Percentiles rank a stretch among this genome's conserved stretches.
Evolutionary conservation across 2,329 filamentous ascomycete species (phyloP).

Genomic region (Phialophora expanda): DNA sequence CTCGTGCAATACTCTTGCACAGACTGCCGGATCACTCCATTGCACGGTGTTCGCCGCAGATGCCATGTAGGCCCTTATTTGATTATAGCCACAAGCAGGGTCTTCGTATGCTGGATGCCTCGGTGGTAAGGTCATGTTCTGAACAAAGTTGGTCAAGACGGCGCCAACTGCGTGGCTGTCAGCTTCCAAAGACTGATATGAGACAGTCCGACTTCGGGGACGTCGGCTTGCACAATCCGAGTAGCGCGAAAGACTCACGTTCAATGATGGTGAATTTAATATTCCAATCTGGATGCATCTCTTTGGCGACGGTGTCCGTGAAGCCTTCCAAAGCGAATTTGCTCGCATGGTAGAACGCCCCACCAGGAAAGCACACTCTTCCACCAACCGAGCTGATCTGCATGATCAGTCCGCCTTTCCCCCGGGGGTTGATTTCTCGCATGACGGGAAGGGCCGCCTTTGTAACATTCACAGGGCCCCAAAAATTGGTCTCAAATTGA

Average conservation of each 20-base stretch:
- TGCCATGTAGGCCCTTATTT: conserved; percentile 13
- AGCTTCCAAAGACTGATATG: not conserved
- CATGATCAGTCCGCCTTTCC: conserved; percentile 22
- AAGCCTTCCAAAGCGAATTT: conserved; percentile 79
- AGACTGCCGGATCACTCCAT: conserved; percentile 15
- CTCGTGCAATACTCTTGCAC: conserved; percentile 17
- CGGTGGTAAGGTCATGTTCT: conserved; percentile 11
- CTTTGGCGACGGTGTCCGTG: conserved; percentile 72
- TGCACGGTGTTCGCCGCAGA: conserved; percentile 7
- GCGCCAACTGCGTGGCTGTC: not conserved
- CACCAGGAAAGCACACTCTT: conserved; percentile 12
- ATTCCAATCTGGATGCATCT: conserved; percentile 64
- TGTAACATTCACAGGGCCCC: conserved; percentile 61
- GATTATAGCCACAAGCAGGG: conserved; percentile 17
- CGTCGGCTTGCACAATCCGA: not conserved
- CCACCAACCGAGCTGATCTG: conserved; percentile 20
- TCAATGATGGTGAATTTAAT: conserved; percentile 18
- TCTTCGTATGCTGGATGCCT: conserved; percentile 17
- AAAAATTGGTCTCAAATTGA: conserved; percentile 60
- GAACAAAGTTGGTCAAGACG: conserved; percentile 12
- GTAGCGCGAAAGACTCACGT: not conserved
- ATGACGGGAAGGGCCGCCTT: conserved; percentile 36
- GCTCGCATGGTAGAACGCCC: conserved; percentile 45
- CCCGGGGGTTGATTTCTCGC: conserved; percentile 35
- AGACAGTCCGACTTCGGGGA: not conserved